Percentiles rank a stretch among this genome's conserved stretches.
phyloP scores from a whole-genome alignment of 768 basidiomycete genomes.

The Lepiota venenata region DNA sequence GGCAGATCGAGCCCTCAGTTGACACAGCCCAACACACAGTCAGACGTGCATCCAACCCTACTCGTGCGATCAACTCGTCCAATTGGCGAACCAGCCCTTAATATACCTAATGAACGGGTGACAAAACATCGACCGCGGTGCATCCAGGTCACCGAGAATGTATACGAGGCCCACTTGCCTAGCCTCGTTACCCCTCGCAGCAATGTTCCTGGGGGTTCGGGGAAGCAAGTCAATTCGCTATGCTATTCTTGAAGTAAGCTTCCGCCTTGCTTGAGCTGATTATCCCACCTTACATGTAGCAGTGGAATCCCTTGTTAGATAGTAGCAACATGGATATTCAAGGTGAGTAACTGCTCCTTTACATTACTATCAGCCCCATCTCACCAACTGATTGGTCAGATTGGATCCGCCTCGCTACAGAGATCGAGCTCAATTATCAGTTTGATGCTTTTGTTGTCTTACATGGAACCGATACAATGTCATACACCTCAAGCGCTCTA shows the following conservation, averaged over 20 bases:
- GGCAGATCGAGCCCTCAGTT: constrained; percentile 52
- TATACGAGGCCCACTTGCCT: constrained; percentile 74
- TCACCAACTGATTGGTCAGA: constrained; percentile 39
- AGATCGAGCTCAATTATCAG: constrained; percentile 89
- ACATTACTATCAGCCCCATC: not conserved
- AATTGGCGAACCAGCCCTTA: constrained; percentile 44
- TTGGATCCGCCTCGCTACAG: constrained; percentile 88
- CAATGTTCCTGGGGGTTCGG: constrained; percentile 52
- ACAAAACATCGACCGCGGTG: constrained; percentile 34
- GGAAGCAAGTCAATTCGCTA: constrained; percentile 77
- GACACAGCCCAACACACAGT: constrained; percentile 19
- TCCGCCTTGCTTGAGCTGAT: constrained; percentile 7
- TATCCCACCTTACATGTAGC: constrained; percentile 12
- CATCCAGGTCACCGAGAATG: constrained; percentile 50
- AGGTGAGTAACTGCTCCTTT: constrained; percentile 36
- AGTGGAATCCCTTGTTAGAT: constrained; percentile 89
- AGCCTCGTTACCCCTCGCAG: constrained; percentile 78
- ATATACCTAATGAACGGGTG: constrained; percentile 24
- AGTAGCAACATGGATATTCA: constrained; percentile 86
- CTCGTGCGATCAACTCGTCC: constrained; percentile 70
- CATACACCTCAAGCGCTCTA: constrained; percentile 83
- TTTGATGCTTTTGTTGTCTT: constrained; percentile 92
- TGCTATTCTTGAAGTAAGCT: constrained; percentile 73
- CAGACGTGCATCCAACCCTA: constrained; percentile 36
- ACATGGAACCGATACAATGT: constrained; percentile 93